Percentiles rank a stretch among this genome's conserved stretches.
Conservation (phyloP, 1,284 basidiomycete species). For the Exobasidium rhododendri region DNA sequence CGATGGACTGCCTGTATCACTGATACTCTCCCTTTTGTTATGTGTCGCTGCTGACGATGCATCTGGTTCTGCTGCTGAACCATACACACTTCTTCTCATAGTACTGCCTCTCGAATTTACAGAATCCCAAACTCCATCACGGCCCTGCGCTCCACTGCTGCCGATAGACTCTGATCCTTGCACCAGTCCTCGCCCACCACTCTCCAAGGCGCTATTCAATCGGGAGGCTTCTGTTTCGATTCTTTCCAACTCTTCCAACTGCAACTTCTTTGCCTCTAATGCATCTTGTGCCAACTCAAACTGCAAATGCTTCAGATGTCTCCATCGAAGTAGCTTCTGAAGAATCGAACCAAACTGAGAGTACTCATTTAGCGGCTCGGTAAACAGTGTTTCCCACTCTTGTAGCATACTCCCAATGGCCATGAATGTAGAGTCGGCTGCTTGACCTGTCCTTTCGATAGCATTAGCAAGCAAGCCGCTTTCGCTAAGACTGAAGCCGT, state of each 20-base stretch:
- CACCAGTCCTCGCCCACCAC: constrained; percentile 37
- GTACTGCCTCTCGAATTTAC: constrained; percentile 4
- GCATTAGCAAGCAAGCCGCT: constrained; percentile 68
- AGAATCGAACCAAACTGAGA: constrained; percentile 91
- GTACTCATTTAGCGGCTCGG: constrained; percentile 94
- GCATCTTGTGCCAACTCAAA: constrained; percentile 93
- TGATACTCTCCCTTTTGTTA: not conserved
- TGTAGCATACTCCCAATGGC: constrained; percentile 72
- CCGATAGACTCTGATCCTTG: not conserved
- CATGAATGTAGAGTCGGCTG: constrained; percentile 88
- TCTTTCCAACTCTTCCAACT: constrained; percentile 84
- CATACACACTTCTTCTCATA: constrained; percentile 22
- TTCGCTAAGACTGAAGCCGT: constrained; percentile 91
- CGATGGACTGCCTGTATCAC: not conserved
- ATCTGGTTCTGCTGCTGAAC: constrained; percentile 22
- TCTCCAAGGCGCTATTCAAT: constrained; percentile 75
- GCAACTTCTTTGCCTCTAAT: constrained; percentile 79
- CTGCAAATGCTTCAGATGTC: constrained; percentile 97
- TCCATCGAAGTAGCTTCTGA: constrained; percentile 85
- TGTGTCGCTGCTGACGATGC: not conserved
- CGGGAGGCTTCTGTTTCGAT: constrained; percentile 85
- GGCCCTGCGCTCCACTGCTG: not conserved
- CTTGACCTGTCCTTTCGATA: constrained; percentile 89
- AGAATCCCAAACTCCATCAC: constrained; percentile 11
- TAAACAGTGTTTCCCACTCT: constrained; percentile 68